Conservation (phyloP, 2,329 filamentous ascomycete species). For the Scedosporium aurantiacum region DNA sequence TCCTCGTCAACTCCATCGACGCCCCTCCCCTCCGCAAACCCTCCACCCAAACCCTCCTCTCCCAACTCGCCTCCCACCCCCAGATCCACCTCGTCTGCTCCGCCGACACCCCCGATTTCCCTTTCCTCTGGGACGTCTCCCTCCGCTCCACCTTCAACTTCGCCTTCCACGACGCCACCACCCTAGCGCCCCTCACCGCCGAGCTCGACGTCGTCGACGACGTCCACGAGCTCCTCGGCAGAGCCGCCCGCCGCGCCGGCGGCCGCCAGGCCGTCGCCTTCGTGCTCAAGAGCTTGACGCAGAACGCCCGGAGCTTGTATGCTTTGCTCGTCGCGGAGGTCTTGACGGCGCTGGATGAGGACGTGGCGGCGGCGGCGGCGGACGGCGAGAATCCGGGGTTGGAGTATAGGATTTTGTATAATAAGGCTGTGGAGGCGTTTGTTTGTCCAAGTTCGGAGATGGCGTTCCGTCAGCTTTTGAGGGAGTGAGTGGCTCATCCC, state of each 20-base stretch:
- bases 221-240: slow-evolving; percentile 76
- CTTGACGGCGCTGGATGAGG: slow-evolving; percentile 44
- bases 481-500: slow-evolving; percentile 54
- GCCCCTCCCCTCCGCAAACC: slow-evolving; percentile 62
- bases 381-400: slow-evolving; percentile 54
- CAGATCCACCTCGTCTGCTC: slow-evolving; percentile 66
- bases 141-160: slow-evolving; percentile 77
- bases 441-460: slow-evolving; percentile 86
- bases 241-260: slow-evolving; percentile 66
- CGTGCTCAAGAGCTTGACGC: slow-evolving; percentile 79
- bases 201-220: slow-evolving; percentile 83
- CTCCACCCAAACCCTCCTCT: slow-evolving; percentile 59
- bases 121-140: slow-evolving; percentile 79
- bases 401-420: slow-evolving; percentile 84
- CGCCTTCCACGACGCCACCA: slow-evolving; percentile 88
- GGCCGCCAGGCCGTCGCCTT: slow-evolving; percentile 88
- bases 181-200: slow-evolving; percentile 59
- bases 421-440: slow-evolving; percentile 93
- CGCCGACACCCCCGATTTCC: slow-evolving; percentile 77
- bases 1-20: slow-evolving; percentile 83
- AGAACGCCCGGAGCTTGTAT: slow-evolving; percentile 85
- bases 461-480: slow-evolving; percentile 84
- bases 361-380: slow-evolving; percentile 24
- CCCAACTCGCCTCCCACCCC: slow-evolving; percentile 64
- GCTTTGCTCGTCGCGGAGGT: slow-evolving; percentile 76